These are phyloP conservation scores for Conidiobolus incongruus DNA, from an alignment of 371 early-diverging fungal species.

Conservation along the genomic window DNA sequence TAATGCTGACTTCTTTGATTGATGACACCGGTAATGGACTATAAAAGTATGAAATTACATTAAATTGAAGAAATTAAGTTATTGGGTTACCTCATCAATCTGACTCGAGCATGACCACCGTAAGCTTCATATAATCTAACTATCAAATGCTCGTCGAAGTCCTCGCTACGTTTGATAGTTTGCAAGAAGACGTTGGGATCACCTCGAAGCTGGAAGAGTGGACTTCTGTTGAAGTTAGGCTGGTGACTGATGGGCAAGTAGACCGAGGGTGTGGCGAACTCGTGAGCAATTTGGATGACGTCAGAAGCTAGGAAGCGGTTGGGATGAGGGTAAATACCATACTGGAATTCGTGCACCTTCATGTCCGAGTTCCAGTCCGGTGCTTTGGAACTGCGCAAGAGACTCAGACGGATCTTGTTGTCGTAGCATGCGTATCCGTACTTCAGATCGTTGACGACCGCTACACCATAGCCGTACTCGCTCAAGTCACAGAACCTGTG, in stretches of 20 bases:
- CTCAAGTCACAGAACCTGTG: constrained; percentile 90
- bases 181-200: constrained; percentile 56
- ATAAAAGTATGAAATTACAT: too few species aligned
- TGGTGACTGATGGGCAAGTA: neutral
- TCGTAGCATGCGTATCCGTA: constrained; percentile 67
- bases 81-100: too few species aligned
- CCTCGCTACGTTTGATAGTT: constrained; percentile 72
- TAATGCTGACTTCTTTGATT: too few species aligned
- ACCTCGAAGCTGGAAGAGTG: constrained; percentile 14
- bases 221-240: neutral
- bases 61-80: too few species aligned
- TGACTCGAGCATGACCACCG: constrained; percentile 79
- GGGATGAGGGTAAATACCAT: constrained; percentile 74
- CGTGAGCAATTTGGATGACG: constrained; percentile 64
- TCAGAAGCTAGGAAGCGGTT: constrained; percentile 47
- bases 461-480: constrained; percentile 84
- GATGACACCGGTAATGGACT: too few species aligned
- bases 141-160: constrained; percentile 25
- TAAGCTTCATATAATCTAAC: constrained; percentile 79
- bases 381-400: constrained; percentile 70
- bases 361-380: constrained; percentile 47
- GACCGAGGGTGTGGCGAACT: constrained; percentile 76
- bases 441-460: constrained; percentile 81
- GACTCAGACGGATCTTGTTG: constrained; percentile 56
- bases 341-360: constrained; percentile 54